Evolutionary conservation across 768 basidiomycete genomes (phyloP).

Genomic region (Neoboletus magnificus): DNA sequence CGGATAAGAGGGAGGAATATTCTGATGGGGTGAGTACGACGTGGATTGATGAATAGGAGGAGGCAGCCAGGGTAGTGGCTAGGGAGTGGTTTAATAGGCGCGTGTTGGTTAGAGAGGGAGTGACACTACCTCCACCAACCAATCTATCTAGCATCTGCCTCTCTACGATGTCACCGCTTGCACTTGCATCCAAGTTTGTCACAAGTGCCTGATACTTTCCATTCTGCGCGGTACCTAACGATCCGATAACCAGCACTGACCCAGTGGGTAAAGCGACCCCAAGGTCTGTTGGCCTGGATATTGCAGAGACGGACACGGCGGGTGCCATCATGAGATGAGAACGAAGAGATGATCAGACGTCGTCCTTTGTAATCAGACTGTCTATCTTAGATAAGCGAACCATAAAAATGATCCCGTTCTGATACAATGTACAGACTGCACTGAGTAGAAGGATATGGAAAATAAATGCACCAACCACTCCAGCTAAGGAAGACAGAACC

Average conservation of each 20-base stretch:
- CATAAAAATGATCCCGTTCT: not conserved
- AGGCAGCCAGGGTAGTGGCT: slow-evolving; percentile 58
- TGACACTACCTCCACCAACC: slow-evolving; percentile 63
- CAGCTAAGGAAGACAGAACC: too few relatives aligned
- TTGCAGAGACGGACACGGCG: slow-evolving; percentile 13
- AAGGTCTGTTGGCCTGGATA: slow-evolving; percentile 17
- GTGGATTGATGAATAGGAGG: slow-evolving; percentile 62
- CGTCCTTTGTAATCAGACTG: slow-evolving; percentile 21
- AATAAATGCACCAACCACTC: not conserved
- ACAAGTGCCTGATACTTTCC: slow-evolving; percentile 76
- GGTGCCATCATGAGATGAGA: slow-evolving; percentile 50
- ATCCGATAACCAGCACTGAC: slow-evolving; percentile 70
- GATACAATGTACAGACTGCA: slow-evolving; percentile 4
- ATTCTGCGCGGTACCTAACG: slow-evolving; percentile 71
- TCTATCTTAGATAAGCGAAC: slow-evolving; percentile 20
- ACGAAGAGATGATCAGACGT: not conserved
- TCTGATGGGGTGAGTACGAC: slow-evolving; percentile 62
- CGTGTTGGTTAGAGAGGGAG: not conserved
- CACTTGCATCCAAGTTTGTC: slow-evolving; percentile 49
- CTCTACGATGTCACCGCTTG: slow-evolving; percentile 49
- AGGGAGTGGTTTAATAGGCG: slow-evolving; percentile 1
- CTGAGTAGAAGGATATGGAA: not conserved
- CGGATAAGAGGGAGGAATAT: slow-evolving; percentile 54
- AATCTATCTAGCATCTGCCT: slow-evolving; percentile 81
- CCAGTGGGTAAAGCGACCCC: slow-evolving; percentile 36